Evolutionary conservation across 805 yeast genomes (phyloP).

Genomic region (Saccharomyces kudriavzevii): DNA sequence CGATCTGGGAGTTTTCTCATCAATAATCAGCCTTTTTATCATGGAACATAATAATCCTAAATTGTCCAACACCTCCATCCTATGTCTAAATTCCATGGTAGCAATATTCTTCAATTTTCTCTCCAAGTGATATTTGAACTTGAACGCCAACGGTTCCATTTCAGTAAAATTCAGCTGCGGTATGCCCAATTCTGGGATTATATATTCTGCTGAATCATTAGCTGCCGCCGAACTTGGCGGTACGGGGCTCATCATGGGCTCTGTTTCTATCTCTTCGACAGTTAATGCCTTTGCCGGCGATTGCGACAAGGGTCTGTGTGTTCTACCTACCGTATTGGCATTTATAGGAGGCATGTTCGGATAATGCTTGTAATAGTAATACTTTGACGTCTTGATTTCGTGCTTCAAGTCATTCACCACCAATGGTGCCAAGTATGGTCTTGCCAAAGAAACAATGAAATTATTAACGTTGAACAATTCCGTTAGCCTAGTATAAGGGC

Average conservation of each 20-base stretch:
- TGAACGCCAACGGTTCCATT: constrained; percentile 31
- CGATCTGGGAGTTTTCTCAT: constrained; percentile 75
- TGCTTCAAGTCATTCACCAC: constrained; percentile 77
- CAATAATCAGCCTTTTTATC: constrained; percentile 70
- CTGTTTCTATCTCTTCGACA: background rate
- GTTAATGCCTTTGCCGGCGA: constrained; percentile 3
- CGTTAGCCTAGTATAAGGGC: constrained; percentile 81
- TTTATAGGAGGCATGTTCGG: constrained; percentile 19
- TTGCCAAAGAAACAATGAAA: constrained; percentile 80
- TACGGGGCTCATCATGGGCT: constrained; percentile 27
- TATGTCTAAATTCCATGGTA: constrained; percentile 75
- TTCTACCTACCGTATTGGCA: background rate
- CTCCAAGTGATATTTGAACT: constrained; percentile 30
- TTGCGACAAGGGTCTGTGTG: background rate
- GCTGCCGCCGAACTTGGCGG: constrained; percentile 4
- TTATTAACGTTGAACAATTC: constrained; percentile 94
- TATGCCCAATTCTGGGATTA: constrained; percentile 13
- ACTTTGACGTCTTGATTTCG: constrained; percentile 37
- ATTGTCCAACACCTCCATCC: constrained; percentile 72
- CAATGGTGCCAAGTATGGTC: constrained; percentile 90
- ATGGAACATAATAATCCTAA: constrained; percentile 65
- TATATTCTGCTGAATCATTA: constrained; percentile 4
- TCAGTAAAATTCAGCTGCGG: constrained; percentile 29
- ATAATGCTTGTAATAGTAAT: constrained; percentile 32
- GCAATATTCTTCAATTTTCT: constrained; percentile 45